A percentile compares a stretch with the other conserved stretches of the same genome.
These are phyloP conservation scores for Juncus effusus DNA, from an alignment of 176 grass and related monocot species.

Conservation along the genomic window DNA sequence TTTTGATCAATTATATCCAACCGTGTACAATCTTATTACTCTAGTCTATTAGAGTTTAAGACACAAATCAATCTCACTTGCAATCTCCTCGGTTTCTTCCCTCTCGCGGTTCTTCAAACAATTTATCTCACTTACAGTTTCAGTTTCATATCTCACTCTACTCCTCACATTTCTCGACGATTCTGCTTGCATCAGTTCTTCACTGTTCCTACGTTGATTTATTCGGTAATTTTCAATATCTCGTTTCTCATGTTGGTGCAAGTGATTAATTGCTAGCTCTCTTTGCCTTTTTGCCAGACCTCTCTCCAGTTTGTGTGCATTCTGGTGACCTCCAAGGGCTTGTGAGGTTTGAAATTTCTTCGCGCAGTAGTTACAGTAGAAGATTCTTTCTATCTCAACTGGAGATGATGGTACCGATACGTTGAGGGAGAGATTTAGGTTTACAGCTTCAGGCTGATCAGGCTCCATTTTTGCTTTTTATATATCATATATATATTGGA, in stretches of 20 bases:
- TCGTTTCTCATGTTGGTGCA: slow-evolving; percentile 6
- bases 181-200: background rate
- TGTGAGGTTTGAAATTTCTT: slow-evolving; percentile 66
- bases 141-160: background rate
- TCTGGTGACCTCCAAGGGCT: slow-evolving; percentile 67
- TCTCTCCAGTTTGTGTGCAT: slow-evolving; percentile 63
- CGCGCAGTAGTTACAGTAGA: slow-evolving; percentile 66
- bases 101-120: background rate
- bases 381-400: slow-evolving; percentile 41
- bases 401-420: slow-evolving; percentile 27
- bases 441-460: background rate
- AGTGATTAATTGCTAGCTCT: slow-evolving; percentile 18
- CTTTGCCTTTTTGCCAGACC: slow-evolving; percentile 46
- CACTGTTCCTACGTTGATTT: slow-evolving; percentile 13
- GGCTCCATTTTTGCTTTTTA: too few species aligned
- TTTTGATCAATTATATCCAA: too few species aligned
- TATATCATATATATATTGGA: too few species aligned
- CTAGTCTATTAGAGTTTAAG: slow-evolving; percentile 45
- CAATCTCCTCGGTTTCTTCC: slow-evolving; percentile 3
- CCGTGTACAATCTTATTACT: too few species aligned
- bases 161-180: background rate
- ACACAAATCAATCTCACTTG: slow-evolving; percentile 50
- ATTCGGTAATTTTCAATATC: slow-evolving; percentile 7
- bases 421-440: slow-evolving; percentile 56
- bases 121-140: background rate